These are phyloP conservation scores for Castanea mollissima DNA, from an alignment of 306 rosid genomes.

Conservation along the genomic window DNA sequence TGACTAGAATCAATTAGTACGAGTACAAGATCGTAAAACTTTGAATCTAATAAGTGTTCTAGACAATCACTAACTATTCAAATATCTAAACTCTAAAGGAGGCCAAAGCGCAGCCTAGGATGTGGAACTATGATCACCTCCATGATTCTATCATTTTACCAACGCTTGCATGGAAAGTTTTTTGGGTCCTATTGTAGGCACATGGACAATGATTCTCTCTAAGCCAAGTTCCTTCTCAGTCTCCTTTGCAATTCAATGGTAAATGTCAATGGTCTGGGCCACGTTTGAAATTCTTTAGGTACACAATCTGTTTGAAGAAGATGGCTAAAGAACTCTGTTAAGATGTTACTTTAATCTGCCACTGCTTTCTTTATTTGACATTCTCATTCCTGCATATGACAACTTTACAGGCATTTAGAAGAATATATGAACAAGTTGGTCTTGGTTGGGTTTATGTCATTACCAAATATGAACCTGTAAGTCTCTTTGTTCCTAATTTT, in stretches of 20 bases:
- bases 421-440: constrained; percentile 79
- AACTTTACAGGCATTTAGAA: constrained; percentile 76
- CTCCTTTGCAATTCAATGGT: background rate
- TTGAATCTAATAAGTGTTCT: background rate
- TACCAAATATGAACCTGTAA: constrained; percentile 85
- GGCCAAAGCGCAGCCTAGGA: background rate
- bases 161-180: background rate
- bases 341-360: background rate
- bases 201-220: background rate
- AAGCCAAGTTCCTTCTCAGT: background rate
- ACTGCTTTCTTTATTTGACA: background rate
- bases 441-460: constrained; percentile 97
- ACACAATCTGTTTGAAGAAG: background rate
- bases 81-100: background rate
- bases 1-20: background rate
- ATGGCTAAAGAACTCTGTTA: background rate
- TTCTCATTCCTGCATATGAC: constrained; percentile 1
- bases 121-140: background rate
- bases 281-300: background rate
- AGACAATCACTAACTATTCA: background rate
- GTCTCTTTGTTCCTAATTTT: constrained; percentile 20
- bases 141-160: background rate
- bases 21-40: background rate
- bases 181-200: background rate
- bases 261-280: background rate